Evolutionary conservation across 495 filamentous ascomycete species (phyloP).

Genomic region (Aspergillus coremiiformis): DNA sequence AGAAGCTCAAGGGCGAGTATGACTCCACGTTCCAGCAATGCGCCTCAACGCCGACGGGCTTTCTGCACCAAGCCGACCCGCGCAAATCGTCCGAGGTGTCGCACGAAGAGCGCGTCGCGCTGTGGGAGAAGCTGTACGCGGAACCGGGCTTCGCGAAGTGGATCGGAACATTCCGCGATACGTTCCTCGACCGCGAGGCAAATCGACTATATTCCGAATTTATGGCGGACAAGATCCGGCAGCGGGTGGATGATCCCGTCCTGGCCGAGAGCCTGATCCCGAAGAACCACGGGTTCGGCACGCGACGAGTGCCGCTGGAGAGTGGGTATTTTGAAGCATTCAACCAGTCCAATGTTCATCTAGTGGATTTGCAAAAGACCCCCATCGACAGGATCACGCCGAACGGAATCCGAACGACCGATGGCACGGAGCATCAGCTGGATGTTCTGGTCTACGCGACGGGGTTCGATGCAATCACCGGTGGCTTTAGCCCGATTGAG

Average conservation of each 20-base stretch:
- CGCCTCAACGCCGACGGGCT: constrained; percentile 13
- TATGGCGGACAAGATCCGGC: constrained; percentile 29
- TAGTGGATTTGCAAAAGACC: constrained; percentile 42
- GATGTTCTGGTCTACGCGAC: constrained; percentile 36
- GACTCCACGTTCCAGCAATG: constrained; percentile 33
- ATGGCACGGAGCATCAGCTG: constrained; percentile 26
- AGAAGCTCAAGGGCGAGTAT: constrained; percentile 32
- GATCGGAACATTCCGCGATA: constrained; percentile 25
- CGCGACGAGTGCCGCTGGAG: constrained; percentile 43
- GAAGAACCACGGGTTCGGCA: constrained; percentile 43
- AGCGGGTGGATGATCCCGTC: constrained; percentile 39
- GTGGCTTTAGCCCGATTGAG: constrained; percentile 23
- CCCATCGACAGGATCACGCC: constrained; percentile 23
- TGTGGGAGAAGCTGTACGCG: constrained; percentile 33
- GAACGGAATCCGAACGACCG: constrained; percentile 25
- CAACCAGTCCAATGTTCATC: constrained; percentile 41
- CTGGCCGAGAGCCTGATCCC: constrained; percentile 44
- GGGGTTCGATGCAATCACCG: constrained; percentile 31
- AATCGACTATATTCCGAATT: constrained; percentile 26
- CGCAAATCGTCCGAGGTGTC: constrained; percentile 37
- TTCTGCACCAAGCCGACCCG: constrained; percentile 26
- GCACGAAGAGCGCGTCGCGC: constrained; percentile 32
- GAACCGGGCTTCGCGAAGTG: constrained; percentile 27
- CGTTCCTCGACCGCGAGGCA: constrained; percentile 15
- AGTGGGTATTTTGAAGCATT: constrained; percentile 46